phyloP scores from a whole-genome alignment of 1,139 yeast species.

The Yamadazyma blattariae region DNA sequence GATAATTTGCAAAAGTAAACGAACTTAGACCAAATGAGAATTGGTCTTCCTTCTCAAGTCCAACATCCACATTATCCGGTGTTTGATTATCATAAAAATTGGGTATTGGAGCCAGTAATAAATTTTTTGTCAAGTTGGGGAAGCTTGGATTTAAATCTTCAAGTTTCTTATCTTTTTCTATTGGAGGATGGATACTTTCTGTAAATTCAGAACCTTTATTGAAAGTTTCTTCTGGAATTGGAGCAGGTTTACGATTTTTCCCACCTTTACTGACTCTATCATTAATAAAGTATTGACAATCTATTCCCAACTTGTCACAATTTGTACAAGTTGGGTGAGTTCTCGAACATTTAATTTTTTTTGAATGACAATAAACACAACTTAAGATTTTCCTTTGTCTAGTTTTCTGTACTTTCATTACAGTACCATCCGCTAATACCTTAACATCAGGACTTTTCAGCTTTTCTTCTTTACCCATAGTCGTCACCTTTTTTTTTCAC shows the following conservation, averaged over 20 bases:
- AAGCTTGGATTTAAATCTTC: conserved; percentile 10
- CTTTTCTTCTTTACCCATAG: conserved; percentile 4
- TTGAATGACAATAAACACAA: conserved; percentile 61
- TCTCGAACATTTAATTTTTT: conserved; percentile 59
- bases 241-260: conserved; percentile 17
- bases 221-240: no score
- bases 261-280: conserved; percentile 53
- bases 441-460: conserved; percentile 10
- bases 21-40: conserved; percentile 36
- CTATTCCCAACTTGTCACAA: conserved; percentile 42
- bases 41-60: conserved; percentile 24
- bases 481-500: background rate
- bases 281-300: conserved; percentile 56
- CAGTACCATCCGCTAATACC: conserved; percentile 36
- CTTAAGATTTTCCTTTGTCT: conserved; percentile 56
- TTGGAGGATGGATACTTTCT: conserved; percentile 2
- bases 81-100: conserved; percentile 2
- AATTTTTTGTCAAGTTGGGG: conserved; percentile 15
- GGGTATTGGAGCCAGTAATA: conserved; percentile 24
- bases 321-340: conserved; percentile 47
- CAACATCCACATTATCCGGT: background rate
- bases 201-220: conserved; percentile 1
- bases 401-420: conserved; percentile 56
- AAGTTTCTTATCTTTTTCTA: background rate
- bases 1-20: conserved; percentile 22